These are phyloP conservation scores for Aspergillus fructus DNA, from an alignment of 2,329 filamentous ascomycete species.

Conservation along the genomic window DNA sequence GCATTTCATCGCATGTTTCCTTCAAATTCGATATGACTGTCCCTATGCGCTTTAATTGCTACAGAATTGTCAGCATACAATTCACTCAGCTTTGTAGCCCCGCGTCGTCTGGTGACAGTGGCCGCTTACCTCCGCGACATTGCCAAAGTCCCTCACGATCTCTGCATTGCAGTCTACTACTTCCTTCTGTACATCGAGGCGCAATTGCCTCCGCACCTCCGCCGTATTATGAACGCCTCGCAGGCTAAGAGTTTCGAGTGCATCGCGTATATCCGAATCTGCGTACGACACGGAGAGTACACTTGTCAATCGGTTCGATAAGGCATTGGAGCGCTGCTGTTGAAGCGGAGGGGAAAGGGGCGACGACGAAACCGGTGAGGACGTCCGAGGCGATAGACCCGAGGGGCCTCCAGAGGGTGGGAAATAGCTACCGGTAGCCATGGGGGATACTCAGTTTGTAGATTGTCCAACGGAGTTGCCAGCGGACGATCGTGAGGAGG, in stretches of 20 bases:
- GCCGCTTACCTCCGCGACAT: slow-evolving; percentile 73
- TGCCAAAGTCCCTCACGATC: slow-evolving; percentile 83
- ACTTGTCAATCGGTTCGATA: slow-evolving; percentile 78
- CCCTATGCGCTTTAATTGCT: slow-evolving; percentile 88
- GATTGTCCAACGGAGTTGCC: slow-evolving; percentile 5
- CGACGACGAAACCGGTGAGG: slow-evolving; percentile 28
- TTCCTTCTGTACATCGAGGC: slow-evolving; percentile 83
- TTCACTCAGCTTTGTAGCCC: background rate
- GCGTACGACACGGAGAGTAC: slow-evolving; percentile 91
- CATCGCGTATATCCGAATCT: slow-evolving; percentile 86
- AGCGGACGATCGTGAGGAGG: slow-evolving; percentile 22
- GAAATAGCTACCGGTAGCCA: slow-evolving; percentile 36
- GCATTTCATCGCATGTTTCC: slow-evolving; percentile 76
- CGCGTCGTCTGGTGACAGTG: slow-evolving; percentile 2
- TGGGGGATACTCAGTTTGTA: slow-evolving; percentile 15
- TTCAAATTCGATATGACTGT: slow-evolving; percentile 76
- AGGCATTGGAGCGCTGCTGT: slow-evolving; percentile 56
- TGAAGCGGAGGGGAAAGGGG: slow-evolving; percentile 31
- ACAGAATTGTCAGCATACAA: slow-evolving; percentile 6
- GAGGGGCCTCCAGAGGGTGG: slow-evolving; percentile 21
- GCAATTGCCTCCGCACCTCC: slow-evolving; percentile 74
- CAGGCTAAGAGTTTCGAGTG: slow-evolving; percentile 73
- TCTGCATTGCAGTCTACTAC: slow-evolving; percentile 90
- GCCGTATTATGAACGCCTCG: slow-evolving; percentile 70
- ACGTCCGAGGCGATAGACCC: slow-evolving; percentile 22